Evolutionary conservation across 495 filamentous ascomycete genomes (phyloP).

Genomic region (Bryoglossum gracile): DNA sequence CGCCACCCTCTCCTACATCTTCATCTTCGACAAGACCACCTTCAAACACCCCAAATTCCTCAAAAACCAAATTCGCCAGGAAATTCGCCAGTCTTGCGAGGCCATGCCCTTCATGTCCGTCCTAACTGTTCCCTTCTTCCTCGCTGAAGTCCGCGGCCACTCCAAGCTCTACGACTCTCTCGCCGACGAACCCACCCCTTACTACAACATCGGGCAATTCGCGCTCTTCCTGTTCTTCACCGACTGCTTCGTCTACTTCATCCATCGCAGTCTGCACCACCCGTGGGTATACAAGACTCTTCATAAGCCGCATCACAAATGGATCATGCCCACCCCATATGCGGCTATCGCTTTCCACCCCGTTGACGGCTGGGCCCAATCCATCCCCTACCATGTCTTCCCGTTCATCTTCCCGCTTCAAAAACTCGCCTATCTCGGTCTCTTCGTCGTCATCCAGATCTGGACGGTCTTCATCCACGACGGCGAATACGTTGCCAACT

Average conservation of each 20-base stretch:
- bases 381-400: conserved; percentile 87
- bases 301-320: conserved; percentile 98
- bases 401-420: conserved; percentile 90
- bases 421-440: conserved; percentile 76
- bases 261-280: conserved; percentile 86
- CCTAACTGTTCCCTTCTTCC: conserved; percentile 75
- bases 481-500: conserved; percentile 88
- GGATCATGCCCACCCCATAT: conserved; percentile 97
- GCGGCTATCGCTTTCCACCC: conserved; percentile 94
- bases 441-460: conserved; percentile 91
- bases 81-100: conserved; percentile 70
- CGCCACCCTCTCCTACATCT: conserved; percentile 76
- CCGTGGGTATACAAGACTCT: conserved; percentile 75
- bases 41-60: conserved; percentile 91
- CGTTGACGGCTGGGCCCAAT: conserved; percentile 87
- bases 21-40: conserved; percentile 90
- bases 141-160: conserved; percentile 77
- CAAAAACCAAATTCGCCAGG: conserved; percentile 82
- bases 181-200: conserved; percentile 61
- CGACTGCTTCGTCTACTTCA: conserved; percentile 91
- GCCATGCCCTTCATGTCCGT: conserved; percentile 79
- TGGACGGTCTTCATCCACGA: conserved; percentile 99
- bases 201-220: conserved; percentile 82
- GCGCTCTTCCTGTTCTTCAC: conserved; percentile 90
- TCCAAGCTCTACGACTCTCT: conserved; percentile 78